phyloP scores from a whole-genome alignment of 768 basidiomycete genomes.

The Pleurotus tuber-regium region DNA sequence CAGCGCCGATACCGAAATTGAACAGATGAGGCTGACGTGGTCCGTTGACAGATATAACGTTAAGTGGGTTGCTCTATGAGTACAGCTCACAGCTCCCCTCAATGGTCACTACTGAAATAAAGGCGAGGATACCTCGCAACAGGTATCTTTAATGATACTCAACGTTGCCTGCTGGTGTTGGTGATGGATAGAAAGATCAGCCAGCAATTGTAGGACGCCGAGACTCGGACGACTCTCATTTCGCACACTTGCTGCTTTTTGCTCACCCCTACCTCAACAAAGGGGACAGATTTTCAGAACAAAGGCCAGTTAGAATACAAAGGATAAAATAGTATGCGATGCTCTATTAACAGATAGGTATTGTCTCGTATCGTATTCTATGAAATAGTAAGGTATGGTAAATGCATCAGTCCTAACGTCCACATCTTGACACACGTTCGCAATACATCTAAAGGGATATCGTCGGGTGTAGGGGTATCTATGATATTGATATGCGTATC shows the following conservation, averaged over 20 bases:
- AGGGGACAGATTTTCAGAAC: neutral
- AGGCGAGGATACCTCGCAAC: no score
- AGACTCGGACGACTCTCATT: conserved; percentile 2
- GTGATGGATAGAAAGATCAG: conserved; percentile 9
- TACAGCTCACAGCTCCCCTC: neutral
- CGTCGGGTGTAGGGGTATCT: conserved; percentile 16
- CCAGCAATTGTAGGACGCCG: neutral
- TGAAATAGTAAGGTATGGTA: conserved; percentile 23
- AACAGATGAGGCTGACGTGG: conserved; percentile 8
- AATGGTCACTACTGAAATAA: no score
- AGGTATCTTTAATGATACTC: conserved; percentile 7
- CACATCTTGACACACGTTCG: conserved; percentile 16
- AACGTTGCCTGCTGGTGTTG: neutral
- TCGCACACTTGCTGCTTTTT: conserved; percentile 1
- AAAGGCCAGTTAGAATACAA: conserved; percentile 16
- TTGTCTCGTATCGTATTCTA: conserved; percentile 54
- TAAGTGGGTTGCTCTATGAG: neutral
- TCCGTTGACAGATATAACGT: neutral
- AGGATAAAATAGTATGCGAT: conserved; percentile 49
- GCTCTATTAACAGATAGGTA: conserved; percentile 39
- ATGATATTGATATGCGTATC: conserved; percentile 37
- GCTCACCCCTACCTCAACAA: neutral
- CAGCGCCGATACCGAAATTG: neutral
- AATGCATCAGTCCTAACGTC: conserved; percentile 20
- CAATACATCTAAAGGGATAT: conserved; percentile 23